These are phyloP conservation scores for Calonectria hawksworthii DNA, from an alignment of 2,329 filamentous ascomycete species.

Conservation along the genomic window DNA sequence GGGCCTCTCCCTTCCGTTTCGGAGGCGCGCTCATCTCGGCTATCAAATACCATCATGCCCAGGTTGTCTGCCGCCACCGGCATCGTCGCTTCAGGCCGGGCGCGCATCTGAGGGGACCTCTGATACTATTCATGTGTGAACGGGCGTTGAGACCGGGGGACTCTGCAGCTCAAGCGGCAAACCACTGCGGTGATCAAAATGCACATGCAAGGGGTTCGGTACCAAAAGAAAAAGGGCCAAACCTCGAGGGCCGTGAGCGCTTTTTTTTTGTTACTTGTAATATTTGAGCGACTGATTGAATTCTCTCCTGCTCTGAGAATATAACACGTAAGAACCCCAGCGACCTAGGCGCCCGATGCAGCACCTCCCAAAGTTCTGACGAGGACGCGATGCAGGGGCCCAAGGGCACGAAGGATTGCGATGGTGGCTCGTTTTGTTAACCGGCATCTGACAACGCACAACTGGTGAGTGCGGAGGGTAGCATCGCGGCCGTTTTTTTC, in stretches of 20 bases:
- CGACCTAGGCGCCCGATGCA: background rate
- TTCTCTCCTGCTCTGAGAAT: background rate
- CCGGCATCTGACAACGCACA: slow-evolving; percentile 3
- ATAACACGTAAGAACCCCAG: background rate
- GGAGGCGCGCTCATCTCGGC: slow-evolving; percentile 17
- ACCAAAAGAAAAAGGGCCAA: background rate
- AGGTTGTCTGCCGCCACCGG: background rate
- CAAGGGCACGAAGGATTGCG: slow-evolving; percentile 9
- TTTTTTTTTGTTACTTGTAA: background rate
- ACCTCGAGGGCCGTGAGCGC: background rate
- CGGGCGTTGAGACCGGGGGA: slow-evolving; percentile 16
- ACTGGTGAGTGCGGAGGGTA: slow-evolving; percentile 2
- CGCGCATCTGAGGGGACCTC: slow-evolving; percentile 1
- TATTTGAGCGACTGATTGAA: background rate
- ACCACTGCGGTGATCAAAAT: background rate
- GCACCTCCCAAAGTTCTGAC: slow-evolving; percentile 7
- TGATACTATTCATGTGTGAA: background rate
- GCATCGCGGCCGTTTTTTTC: background rate
- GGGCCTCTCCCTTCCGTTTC: background rate
- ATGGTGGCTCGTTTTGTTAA: slow-evolving; percentile 4
- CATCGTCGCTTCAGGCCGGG: slow-evolving; percentile 14
- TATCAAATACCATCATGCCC: background rate
- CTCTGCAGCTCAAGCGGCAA: slow-evolving; percentile 2
- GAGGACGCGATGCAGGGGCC: background rate
- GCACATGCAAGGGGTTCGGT: slow-evolving; percentile 9